These are phyloP conservation scores for Craterostigma plantagineum DNA, from an alignment of 257 asterid species.

Conservation along the genomic window DNA sequence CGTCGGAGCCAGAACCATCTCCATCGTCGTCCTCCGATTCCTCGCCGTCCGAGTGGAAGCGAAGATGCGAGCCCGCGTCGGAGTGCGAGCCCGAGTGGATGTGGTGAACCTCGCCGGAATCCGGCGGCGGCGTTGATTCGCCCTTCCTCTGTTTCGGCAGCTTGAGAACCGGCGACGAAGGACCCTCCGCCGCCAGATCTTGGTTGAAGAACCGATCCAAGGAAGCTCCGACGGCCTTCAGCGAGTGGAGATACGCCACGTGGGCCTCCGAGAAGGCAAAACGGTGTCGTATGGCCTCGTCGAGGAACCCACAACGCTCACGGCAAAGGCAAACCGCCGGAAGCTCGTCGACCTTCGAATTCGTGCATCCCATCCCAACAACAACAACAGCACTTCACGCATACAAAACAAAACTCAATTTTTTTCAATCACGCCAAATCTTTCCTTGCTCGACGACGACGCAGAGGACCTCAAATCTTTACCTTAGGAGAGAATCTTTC, in stretches of 20 bases:
- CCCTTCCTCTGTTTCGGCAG: conserved; percentile 39
- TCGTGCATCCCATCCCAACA: conserved; percentile 57
- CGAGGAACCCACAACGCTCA: conserved; percentile 65
- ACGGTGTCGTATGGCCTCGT: conserved; percentile 72
- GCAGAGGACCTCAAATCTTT: too few relatives aligned
- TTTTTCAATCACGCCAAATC: too few relatives aligned
- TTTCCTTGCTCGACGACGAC: too few relatives aligned
- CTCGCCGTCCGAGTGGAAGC: conserved; percentile 44
- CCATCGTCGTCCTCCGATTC: conserved; percentile 37
- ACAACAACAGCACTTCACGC: neutral
- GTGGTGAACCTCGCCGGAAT: conserved; percentile 16
- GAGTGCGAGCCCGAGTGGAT: conserved; percentile 34
- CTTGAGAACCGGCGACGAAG: conserved; percentile 47
- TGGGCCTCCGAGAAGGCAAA: conserved; percentile 79
- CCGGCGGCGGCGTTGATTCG: conserved; percentile 32
- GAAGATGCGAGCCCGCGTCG: conserved; percentile 69
- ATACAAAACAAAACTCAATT: neutral
- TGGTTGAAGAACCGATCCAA: conserved; percentile 51
- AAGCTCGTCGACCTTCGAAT: conserved; percentile 67
- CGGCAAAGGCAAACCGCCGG: conserved; percentile 85
- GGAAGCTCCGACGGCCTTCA: conserved; percentile 46
- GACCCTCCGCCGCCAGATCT: conserved; percentile 24
- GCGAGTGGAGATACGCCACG: conserved; percentile 52
- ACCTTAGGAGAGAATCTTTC: conserved; percentile 17
- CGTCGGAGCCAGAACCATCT: conserved; percentile 27